Evolutionary conservation across 2,329 filamentous ascomycete genomes (phyloP).

Genomic region (Trichoderma simmonsii): DNA sequence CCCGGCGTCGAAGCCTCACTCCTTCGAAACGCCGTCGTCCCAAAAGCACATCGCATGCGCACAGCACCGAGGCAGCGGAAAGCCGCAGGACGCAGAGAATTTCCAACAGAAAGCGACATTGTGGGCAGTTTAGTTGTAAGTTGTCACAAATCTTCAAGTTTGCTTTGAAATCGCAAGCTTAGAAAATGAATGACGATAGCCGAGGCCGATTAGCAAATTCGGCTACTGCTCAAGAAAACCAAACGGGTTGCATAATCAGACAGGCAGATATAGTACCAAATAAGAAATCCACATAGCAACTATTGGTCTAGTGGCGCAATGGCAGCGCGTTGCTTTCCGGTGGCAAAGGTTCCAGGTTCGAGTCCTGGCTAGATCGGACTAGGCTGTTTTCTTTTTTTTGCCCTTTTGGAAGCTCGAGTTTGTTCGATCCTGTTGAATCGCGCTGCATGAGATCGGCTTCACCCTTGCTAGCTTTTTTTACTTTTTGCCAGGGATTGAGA

Average conservation of each 20-base stretch:
- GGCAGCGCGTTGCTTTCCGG: conserved; percentile 33
- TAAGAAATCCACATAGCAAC: not conserved
- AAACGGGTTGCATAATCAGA: not conserved
- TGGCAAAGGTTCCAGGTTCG: conserved; percentile 37
- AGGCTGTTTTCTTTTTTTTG: not conserved
- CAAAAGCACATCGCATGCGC: not conserved
- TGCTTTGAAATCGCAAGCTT: not conserved
- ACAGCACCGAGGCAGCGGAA: not conserved
- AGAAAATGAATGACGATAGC: not conserved
- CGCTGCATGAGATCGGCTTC: not conserved
- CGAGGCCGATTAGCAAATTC: not conserved
- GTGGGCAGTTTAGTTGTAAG: not conserved
- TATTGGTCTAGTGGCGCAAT: conserved; percentile 18
- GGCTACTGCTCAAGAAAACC: not conserved
- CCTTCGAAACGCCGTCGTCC: not conserved
- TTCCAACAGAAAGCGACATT: not conserved
- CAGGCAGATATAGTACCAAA: not conserved
- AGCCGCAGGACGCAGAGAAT: not conserved
- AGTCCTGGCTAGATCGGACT: conserved; percentile 31
- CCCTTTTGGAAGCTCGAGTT: not conserved
- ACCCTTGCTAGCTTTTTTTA: not conserved
- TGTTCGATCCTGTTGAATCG: not conserved
- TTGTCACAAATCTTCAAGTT: not conserved
- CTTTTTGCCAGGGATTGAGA: not conserved
- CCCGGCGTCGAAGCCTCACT: not conserved